phyloP scores from a whole-genome alignment of 225 moss, liverwort and hornwort species.

The Pseudoscleropodium purum region DNA sequence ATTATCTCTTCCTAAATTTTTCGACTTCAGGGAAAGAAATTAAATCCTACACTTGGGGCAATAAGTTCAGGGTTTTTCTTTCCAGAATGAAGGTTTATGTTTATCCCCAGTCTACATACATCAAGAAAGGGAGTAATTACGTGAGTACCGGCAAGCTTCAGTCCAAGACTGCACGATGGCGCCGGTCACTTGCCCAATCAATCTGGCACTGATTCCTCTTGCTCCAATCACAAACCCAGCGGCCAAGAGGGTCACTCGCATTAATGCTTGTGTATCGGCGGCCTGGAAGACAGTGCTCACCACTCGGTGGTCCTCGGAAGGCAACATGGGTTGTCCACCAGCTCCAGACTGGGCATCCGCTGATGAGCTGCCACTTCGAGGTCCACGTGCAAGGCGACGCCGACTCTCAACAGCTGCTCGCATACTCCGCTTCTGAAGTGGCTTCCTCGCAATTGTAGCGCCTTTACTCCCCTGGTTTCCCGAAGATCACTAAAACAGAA shows the following conservation, averaged over 20 bases:
- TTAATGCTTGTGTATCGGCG: constrained; percentile 82
- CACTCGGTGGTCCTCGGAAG: constrained; percentile 89
- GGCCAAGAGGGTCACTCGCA: constrained; percentile 84
- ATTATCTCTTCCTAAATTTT: neutral
- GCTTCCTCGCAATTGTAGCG: constrained; percentile 7
- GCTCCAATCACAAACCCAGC: constrained; percentile 94
- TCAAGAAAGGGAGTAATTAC: neutral
- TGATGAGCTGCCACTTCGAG: constrained; percentile 58
- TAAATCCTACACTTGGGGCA: neutral
- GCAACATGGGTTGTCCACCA: constrained; percentile 37
- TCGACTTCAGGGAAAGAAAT: neutral
- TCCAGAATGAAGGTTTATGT: neutral
- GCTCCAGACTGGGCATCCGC: constrained; percentile 33
- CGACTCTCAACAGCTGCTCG: constrained; percentile 83
- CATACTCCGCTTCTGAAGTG: constrained; percentile 78
- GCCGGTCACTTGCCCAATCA: constrained; percentile 87
- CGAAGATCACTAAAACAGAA: neutral
- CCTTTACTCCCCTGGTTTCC: neutral
- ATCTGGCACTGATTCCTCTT: constrained; percentile 72
- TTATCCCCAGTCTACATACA: neutral
- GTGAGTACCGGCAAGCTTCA: constrained; percentile 53
- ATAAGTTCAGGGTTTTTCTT: neutral
- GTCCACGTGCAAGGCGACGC: constrained; percentile 78
- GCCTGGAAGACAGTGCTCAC: constrained; percentile 90
- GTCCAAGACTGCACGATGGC: constrained; percentile 98